Evolutionary conservation across 2,329 filamentous ascomycete genomes (phyloP).

Genomic region (Arthrobotrys iridis): DNA sequence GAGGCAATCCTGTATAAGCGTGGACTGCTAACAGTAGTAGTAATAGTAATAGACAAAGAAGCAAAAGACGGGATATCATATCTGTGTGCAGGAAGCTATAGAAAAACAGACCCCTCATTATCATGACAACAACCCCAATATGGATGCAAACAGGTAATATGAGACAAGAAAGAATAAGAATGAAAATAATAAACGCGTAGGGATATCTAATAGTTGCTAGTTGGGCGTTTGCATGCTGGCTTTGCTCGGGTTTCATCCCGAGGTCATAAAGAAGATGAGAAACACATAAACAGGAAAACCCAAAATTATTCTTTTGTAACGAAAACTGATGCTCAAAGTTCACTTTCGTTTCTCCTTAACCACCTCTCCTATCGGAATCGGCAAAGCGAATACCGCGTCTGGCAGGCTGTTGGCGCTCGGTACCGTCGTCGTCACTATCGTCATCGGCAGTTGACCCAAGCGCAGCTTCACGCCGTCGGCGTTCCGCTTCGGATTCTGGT

Average conservation of each 20-base stretch:
- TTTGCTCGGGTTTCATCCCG: slow-evolving; percentile 10
- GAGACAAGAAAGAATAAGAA: not conserved
- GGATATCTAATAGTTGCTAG: slow-evolving; percentile 5
- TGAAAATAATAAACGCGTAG: not conserved
- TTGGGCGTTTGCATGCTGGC: not conserved
- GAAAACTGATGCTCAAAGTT: not conserved
- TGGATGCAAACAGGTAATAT: not conserved
- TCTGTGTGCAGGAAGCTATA: slow-evolving; percentile 1
- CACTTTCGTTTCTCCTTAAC: not conserved
- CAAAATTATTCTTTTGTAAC: not conserved
- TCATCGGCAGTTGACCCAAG: slow-evolving; percentile 60
- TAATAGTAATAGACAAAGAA: slow-evolving; percentile 5
- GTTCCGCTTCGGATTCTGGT: slow-evolving; percentile 76
- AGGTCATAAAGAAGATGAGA: not conserved
- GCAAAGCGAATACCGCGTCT: slow-evolving; percentile 46
- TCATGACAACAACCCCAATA: slow-evolving; percentile 12
- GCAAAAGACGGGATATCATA: slow-evolving; percentile 17
- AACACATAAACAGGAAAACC: not conserved
- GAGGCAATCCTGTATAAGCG: slow-evolving; percentile 12
- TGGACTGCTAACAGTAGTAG: not conserved
- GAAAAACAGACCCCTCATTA: slow-evolving; percentile 12
- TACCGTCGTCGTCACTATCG: slow-evolving; percentile 50
- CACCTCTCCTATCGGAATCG: slow-evolving; percentile 10
- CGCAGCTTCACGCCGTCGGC: slow-evolving; percentile 77
- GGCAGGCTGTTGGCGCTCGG: slow-evolving; percentile 34